A percentile compares a stretch with the other conserved stretches of the same genome.
These are phyloP conservation scores for Ascocoryne sarcoides DNA, from an alignment of 2,329 filamentous ascomycete species.

Conservation along the genomic window DNA sequence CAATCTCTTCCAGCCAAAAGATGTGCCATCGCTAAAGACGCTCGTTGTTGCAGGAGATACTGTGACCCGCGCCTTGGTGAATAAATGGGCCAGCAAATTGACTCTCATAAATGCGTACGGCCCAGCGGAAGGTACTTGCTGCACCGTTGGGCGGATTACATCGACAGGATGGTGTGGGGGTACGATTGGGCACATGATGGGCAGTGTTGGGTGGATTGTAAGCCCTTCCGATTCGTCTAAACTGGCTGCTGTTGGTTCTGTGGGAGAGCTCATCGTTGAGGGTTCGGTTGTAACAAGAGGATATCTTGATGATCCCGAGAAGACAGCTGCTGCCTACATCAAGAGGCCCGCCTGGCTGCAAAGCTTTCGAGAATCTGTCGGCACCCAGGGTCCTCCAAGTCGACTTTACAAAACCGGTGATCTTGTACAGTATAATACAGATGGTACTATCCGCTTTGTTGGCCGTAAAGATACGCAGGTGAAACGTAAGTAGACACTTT, in stretches of 20 bases:
- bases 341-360: no score
- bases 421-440: not conserved
- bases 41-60: constrained; percentile 26
- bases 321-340: constrained; percentile 50
- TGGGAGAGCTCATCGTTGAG: constrained; percentile 24
- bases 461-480: not conserved
- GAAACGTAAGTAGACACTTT: no score
- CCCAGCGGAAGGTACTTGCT: constrained; percentile 5
- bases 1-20: constrained; percentile 17
- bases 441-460: not conserved
- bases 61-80: constrained; percentile 3
- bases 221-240: not conserved
- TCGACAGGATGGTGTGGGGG: no score
- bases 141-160: not conserved
- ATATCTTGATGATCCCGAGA: constrained; percentile 49
- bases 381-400: constrained; percentile 44
- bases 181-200: no score
- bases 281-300: constrained; percentile 54
- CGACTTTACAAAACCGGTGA: not conserved
- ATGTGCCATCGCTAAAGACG: constrained; percentile 17
- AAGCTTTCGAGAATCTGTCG: no score
- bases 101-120: constrained; percentile 6
- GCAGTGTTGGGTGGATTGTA: constrained; percentile 1
- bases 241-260: constrained; percentile 16
- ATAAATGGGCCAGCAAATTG: not conserved